A percentile compares a stretch with the other conserved stretches of the same genome.
Conservation (phyloP, 768 basidiomycete species). For the Mycena olivaceomarginata region DNA sequence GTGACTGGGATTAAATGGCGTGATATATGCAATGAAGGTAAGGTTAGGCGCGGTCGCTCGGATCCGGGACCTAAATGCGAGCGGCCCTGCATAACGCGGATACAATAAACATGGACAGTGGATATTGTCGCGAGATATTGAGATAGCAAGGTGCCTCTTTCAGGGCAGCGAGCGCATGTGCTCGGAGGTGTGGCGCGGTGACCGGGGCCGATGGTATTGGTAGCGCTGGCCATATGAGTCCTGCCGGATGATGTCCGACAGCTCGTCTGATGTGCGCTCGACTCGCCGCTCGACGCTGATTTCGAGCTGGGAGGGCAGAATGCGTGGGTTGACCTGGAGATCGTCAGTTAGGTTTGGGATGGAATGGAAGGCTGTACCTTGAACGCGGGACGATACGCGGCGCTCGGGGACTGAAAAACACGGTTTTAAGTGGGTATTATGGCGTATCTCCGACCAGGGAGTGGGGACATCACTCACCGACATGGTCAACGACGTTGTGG, state of each 20-base stretch:
- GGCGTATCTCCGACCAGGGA: background rate
- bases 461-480: background rate
- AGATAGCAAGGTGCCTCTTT: background rate
- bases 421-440: background rate
- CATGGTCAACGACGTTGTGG: conserved; percentile 2
- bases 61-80: background rate
- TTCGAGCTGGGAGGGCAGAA: conserved; percentile 20
- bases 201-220: conserved; percentile 26
- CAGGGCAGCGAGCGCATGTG: background rate
- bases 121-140: too few species aligned
- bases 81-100: background rate
- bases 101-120: background rate
- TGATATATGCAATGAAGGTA: background rate
- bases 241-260: background rate
- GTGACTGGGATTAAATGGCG: too few species aligned
- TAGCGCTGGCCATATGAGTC: conserved; percentile 6
- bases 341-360: too few species aligned
- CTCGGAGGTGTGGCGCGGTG: background rate
- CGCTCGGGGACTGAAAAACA: background rate
- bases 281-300: conserved; percentile 11
- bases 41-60: background rate
- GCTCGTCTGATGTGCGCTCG: conserved; percentile 24
- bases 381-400: conserved; percentile 26
- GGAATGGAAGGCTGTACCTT: conserved; percentile 8
- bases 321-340: conserved; percentile 13